Evolutionary conservation across 495 filamentous ascomycete species (phyloP), one percentile per base, ranked within the genome.

Genomic region (Tuber calosporum): DNA sequence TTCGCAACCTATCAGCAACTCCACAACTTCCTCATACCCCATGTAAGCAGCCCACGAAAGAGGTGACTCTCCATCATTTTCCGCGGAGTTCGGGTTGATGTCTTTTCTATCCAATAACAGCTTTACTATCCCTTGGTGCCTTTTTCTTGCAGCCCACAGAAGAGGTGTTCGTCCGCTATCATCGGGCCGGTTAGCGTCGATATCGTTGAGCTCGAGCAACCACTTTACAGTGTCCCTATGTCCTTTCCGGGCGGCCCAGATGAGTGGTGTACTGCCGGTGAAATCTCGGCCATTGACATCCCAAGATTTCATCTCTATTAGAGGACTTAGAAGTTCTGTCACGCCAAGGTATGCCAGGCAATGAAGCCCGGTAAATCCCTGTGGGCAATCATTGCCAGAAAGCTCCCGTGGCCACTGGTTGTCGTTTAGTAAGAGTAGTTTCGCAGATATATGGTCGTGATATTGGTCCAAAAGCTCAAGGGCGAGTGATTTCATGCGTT

Each of bases 21-120:
- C n/a, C n/a, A 73, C 68, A 39, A 73, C n/a, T 19, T 70, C 40
- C 13, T 69, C 22, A 11, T 69, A 45, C 20, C 66, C 41, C 36
- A 38, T 15, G 38, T 45, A 19, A 13, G 72, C 67, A 41, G 67
- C 66, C 42, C 69, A 62, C 53, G 26, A 62, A 26, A 62, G 53
- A 30, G 53, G 26, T 15, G 53, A 62, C 53, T 62, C 53, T 34
- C 53, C 53, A 34, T 34, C 53, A 17, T 62, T 62, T 62, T 30
- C 53, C 11, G 9, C 15, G 26, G 53, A 62, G 53, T 62, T 62
- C 53, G 53, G 53, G 8, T 62, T 62, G 34, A 62, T 34, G 11
- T 62, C 53, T 17, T 30, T 62, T 34, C 53, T 62, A 34, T 62
- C 53, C 26, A 62, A 42, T 34, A 62, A 62, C 26, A 62, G 15